A percentile compares a stretch with the other conserved stretches of the same genome.
phyloP scores from a whole-genome alignment of 306 rosid species.

The Cotoneaster glaucophyllus region DNA sequence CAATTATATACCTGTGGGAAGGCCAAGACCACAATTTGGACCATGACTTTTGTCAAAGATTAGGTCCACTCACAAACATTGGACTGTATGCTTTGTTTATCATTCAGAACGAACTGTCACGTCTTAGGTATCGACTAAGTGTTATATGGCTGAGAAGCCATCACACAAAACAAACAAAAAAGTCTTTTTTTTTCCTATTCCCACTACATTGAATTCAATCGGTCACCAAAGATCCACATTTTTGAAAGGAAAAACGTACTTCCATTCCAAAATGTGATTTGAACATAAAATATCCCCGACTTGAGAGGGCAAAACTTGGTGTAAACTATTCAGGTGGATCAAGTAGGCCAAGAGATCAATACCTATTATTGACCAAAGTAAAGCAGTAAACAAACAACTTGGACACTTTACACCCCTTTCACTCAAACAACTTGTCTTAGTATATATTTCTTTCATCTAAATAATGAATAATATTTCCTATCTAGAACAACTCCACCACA shows the following conservation, averaged over 20 bases:
- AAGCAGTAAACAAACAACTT: conserved; percentile 18
- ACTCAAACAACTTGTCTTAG: neutral
- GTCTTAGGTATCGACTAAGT: conserved; percentile 5
- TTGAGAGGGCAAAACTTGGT: conserved; percentile 12
- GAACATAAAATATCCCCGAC: conserved; percentile 8
- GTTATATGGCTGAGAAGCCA: neutral
- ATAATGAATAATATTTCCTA: conserved; percentile 11
- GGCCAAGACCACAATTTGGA: conserved; percentile 16
- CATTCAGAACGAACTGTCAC: conserved; percentile 12
- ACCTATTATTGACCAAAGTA: conserved; percentile 25
- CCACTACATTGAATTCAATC: neutral
- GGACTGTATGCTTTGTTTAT: neutral
- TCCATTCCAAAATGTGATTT: neutral
- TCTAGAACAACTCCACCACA: conserved; percentile 7
- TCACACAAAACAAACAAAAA: neutral
- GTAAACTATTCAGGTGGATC: conserved; percentile 20
- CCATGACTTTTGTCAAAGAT: conserved; percentile 10
- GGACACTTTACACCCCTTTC: conserved; percentile 15
- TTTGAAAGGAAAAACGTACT: conserved; percentile 5
- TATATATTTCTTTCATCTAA: too few relatives aligned
- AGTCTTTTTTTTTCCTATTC: neutral
- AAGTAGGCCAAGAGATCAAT: conserved; percentile 12
- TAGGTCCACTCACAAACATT: conserved; percentile 16
- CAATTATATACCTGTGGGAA: conserved; percentile 13
- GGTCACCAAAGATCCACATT: conserved; percentile 1